A percentile compares a stretch with the other conserved stretches of the same genome.
Conservation (phyloP, 768 basidiomycete genomes). For the Vararia minispora region DNA sequence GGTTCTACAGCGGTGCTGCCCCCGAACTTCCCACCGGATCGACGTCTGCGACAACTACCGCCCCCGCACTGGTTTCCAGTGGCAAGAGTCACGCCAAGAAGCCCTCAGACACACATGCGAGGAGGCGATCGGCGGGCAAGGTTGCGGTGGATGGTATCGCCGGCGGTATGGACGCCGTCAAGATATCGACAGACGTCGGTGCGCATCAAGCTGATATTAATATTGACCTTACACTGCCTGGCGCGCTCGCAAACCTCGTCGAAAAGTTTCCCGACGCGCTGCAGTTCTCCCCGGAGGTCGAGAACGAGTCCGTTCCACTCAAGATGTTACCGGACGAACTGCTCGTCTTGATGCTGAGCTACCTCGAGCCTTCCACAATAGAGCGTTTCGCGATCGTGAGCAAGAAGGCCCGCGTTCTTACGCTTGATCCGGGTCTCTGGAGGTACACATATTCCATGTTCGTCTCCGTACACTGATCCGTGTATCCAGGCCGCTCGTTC, state of each 20-base stretch:
- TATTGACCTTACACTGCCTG: constrained; percentile 21
- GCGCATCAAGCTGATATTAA: constrained; percentile 3
- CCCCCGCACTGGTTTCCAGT: not conserved
- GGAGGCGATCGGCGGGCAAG: too few species aligned
- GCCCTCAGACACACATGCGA: too few species aligned
- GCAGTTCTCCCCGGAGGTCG: constrained; percentile 60
- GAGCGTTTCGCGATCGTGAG: constrained; percentile 71
- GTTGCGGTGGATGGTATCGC: too few species aligned
- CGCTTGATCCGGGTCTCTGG: constrained; percentile 65
- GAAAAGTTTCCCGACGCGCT: constrained; percentile 35
- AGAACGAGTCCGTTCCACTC: constrained; percentile 44
- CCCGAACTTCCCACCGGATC: too few species aligned
- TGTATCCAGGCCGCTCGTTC: constrained; percentile 46
- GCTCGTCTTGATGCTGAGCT: constrained; percentile 51
- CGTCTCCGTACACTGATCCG: constrained; percentile 8
- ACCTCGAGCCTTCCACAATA: constrained; percentile 53
- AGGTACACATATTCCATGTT: constrained; percentile 31
- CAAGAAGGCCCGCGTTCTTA: constrained; percentile 64
- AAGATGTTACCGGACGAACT: constrained; percentile 67
- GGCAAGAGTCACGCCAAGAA: not conserved
- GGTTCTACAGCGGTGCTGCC: too few species aligned
- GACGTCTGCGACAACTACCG: too few species aligned
- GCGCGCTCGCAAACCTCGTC: constrained; percentile 36
- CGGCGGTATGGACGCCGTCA: too few species aligned
- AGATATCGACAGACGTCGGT: not conserved